Evolutionary conservation across 78 protist species (phyloP).

Genomic region (Diacronema lutheri): DNA sequence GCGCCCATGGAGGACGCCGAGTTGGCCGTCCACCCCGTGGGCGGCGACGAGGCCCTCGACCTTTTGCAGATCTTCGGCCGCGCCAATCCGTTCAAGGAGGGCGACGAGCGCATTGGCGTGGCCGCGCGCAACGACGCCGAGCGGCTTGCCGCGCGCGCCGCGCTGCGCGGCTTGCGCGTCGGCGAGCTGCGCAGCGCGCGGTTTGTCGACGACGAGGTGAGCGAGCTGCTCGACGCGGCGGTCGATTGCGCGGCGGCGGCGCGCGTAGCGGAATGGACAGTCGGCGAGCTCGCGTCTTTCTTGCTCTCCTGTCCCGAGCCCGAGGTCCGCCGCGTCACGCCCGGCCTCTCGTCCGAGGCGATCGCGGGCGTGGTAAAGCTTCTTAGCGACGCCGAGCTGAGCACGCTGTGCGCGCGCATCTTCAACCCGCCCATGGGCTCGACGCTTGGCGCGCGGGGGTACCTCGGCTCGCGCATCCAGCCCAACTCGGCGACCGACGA

Average conservation of each 20-base stretch:
- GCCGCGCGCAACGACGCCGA: neutral
- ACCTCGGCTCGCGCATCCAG: neutral
- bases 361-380: neutral
- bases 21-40: too few species aligned
- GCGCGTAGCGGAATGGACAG: neutral
- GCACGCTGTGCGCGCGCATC: neutral
- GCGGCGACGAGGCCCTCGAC: too few species aligned
- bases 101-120: neutral
- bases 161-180: neutral
- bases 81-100: slow-evolving; percentile 6
- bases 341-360: neutral
- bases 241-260: neutral
- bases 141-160: neutral
- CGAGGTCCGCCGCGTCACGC: neutral
- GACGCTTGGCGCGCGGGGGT: neutral
- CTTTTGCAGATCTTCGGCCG: neutral
- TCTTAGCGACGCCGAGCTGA: neutral
- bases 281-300: neutral
- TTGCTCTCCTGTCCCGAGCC: neutral
- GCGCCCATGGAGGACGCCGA: too few species aligned
- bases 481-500: slow-evolving; percentile 9
- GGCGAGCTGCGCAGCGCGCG: neutral
- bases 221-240: neutral
- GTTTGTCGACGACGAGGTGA: neutral
- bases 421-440: neutral